A percentile compares a stretch with the other conserved stretches of the same genome.
Conservation (phyloP, 2,329 filamentous ascomycete genomes). For the Fusarium buharicum region DNA sequence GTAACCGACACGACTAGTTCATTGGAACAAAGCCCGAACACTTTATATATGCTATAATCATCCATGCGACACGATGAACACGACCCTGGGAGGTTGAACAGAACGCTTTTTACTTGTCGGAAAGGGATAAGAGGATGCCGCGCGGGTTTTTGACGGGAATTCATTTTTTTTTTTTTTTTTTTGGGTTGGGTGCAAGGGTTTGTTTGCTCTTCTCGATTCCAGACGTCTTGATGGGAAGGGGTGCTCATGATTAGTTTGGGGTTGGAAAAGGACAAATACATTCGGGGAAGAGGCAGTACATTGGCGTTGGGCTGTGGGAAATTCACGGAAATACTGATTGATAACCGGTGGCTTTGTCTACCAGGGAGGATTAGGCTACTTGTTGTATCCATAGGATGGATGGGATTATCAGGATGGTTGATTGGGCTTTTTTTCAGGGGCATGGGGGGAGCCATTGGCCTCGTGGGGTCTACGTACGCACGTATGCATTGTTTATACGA, state of each 20-base stretch:
- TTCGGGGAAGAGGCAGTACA: conserved; percentile 29
- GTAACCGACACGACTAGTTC: conserved; percentile 15
- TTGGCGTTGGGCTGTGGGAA: conserved; percentile 43
- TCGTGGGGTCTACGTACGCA: conserved; percentile 28
- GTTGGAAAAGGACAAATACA: conserved; percentile 28
- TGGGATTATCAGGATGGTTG: conserved; percentile 8
- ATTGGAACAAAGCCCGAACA: conserved; percentile 3
- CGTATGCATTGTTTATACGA: conserved; percentile 35
- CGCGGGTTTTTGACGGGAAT: conserved; percentile 14
- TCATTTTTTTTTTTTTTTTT: conserved; percentile 22
- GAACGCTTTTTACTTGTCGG: conserved; percentile 19
- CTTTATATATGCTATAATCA: conserved; percentile 40
- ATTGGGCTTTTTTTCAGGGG: conserved; percentile 11
- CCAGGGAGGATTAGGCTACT: conserved; percentile 8
- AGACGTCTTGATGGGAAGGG: conserved; percentile 7
- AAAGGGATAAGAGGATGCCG: conserved; percentile 6
- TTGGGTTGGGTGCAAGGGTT: conserved; percentile 14
- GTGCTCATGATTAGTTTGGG: conserved; percentile 25
- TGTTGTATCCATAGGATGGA: conserved; percentile 7
- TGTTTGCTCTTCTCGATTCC: conserved; percentile 26
- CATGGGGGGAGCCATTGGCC: conserved; percentile 17
- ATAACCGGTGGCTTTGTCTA: conserved; percentile 16
- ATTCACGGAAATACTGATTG: conserved; percentile 18
- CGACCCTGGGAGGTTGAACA: conserved; percentile 26
- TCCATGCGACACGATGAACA: conserved; percentile 31